These are phyloP conservation scores for Phytophthora sojae DNA, from an alignment of 352 stramenopile genomes.

Conservation along the genomic window DNA sequence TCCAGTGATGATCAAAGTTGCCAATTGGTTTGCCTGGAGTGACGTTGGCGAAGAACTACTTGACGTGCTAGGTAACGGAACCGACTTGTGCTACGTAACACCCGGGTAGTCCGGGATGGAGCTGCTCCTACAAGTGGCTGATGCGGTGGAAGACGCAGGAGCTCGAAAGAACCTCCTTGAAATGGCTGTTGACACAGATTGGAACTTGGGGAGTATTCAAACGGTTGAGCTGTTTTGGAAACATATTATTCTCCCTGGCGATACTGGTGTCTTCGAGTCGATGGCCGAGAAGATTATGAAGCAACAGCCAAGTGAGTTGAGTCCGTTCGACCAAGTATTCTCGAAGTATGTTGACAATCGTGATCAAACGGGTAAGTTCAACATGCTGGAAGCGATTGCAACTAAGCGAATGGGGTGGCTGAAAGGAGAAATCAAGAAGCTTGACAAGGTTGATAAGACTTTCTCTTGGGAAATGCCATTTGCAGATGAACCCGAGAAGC, in stretches of 20 bases:
- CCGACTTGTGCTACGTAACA: neutral
- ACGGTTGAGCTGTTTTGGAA: neutral
- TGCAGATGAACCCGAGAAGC: constrained; percentile 1
- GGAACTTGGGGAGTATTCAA: neutral
- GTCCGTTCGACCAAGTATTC: neutral
- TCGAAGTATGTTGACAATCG: neutral
- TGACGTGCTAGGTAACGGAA: neutral
- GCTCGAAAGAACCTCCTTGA: neutral
- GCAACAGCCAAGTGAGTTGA: neutral
- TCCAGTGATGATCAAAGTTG: neutral
- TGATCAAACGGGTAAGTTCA: neutral
- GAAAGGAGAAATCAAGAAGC: neutral
- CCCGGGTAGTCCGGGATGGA: neutral
- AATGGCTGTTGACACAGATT: neutral
- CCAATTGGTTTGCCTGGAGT: constrained; percentile 14
- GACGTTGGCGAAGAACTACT: constrained; percentile 13
- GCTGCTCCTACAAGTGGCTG: constrained; percentile 3
- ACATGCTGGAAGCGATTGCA: neutral
- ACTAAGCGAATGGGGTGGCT: constrained; percentile 15
- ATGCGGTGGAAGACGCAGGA: neutral
- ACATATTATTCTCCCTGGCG: neutral
- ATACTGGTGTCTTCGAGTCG: neutral
- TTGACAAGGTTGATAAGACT: constrained; percentile 12
- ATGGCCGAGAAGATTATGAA: neutral
- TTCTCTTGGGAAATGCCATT: constrained; percentile 29